Percentiles rank a stretch among this genome's conserved stretches.
phyloP scores from a whole-genome alignment of 2,329 filamentous ascomycete genomes.

The Fusarium fracticaudum region DNA sequence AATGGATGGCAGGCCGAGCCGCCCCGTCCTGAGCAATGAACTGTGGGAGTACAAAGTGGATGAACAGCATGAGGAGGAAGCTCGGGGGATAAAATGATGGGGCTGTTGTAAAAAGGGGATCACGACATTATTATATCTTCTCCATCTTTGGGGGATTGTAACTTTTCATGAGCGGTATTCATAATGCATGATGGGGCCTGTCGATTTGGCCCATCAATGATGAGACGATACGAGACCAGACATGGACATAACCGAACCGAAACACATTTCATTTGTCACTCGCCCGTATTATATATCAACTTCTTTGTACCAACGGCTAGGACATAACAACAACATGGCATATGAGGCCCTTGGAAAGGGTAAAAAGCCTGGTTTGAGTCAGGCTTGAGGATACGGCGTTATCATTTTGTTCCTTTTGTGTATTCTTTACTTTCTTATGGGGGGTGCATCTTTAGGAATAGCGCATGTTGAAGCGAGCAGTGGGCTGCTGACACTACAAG shows the following conservation, averaged over 20 bases:
- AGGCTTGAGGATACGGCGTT: constrained; percentile 38
- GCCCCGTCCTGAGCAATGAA: constrained; percentile 47
- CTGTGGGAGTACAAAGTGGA: constrained; percentile 17
- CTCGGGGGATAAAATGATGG: constrained; percentile 10
- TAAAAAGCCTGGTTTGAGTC: constrained; percentile 26
- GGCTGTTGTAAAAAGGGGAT: constrained; percentile 18
- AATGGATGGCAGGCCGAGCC: constrained; percentile 76
- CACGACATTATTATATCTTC: constrained; percentile 38
- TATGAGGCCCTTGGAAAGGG: constrained; percentile 16
- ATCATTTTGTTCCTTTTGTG: constrained; percentile 14
- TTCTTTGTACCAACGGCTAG: constrained; percentile 42
- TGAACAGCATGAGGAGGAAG: constrained; percentile 30
- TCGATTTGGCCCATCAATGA: constrained; percentile 42
- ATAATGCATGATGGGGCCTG: constrained; percentile 46
- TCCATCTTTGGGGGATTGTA: constrained; percentile 34
- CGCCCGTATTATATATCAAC: constrained; percentile 40
- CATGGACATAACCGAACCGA: constrained; percentile 45
- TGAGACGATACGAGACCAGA: constrained; percentile 46
- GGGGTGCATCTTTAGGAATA: constrained; percentile 34
- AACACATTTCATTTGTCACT: constrained; percentile 44
- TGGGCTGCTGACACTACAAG: constrained; percentile 36
- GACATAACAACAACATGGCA: constrained; percentile 26
- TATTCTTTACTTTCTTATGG: not conserved
- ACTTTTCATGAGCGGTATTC: constrained; percentile 43
- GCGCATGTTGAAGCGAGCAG: constrained; percentile 35